Conservation (phyloP, 257 asterid species). For the Craterostigma plantagineum region DNA sequence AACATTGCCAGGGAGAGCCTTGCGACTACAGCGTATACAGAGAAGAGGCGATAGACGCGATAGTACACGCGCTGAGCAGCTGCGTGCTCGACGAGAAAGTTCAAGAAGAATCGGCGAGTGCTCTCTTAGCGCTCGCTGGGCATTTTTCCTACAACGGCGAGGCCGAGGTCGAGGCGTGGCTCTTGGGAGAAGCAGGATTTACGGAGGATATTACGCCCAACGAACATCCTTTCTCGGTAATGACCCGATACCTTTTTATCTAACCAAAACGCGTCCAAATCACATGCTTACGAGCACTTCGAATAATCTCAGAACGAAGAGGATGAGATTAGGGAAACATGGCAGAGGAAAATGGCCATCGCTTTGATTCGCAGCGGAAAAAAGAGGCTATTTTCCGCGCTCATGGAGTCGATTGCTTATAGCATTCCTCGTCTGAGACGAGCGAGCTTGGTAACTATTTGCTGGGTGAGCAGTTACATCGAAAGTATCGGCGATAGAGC, state of each 20-base stretch:
- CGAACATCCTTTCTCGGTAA: slow-evolving; percentile 13
- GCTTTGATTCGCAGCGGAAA: slow-evolving; percentile 28
- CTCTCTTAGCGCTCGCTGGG: slow-evolving; percentile 57
- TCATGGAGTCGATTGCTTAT: slow-evolving; percentile 39
- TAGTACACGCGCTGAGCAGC: slow-evolving; percentile 33
- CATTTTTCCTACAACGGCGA: slow-evolving; percentile 59
- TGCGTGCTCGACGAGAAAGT: slow-evolving; percentile 28
- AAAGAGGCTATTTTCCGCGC: slow-evolving; percentile 29
- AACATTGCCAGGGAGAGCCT: slow-evolving; percentile 37
- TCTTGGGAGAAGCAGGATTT: slow-evolving; percentile 40
- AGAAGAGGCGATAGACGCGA: slow-evolving; percentile 59
- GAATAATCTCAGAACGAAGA: slow-evolving; percentile 29
- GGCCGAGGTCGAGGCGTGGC: slow-evolving; percentile 36
- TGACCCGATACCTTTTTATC: slow-evolving; percentile 12
- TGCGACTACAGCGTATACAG: slow-evolving; percentile 40
- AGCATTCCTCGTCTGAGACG: slow-evolving; percentile 60
- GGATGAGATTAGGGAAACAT: slow-evolving; percentile 23
- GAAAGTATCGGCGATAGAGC: slow-evolving; percentile 20
- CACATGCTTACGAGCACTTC: neutral
- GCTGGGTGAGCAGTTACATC: slow-evolving; percentile 50
- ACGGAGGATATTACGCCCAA: no score
- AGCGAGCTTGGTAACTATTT: slow-evolving; percentile 50
- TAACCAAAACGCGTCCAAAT: neutral
- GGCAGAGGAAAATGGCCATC: slow-evolving; percentile 40
- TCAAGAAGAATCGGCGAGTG: slow-evolving; percentile 41